Conservation (phyloP, 75 land plant genomes). For the Pinus taeda region DNA sequence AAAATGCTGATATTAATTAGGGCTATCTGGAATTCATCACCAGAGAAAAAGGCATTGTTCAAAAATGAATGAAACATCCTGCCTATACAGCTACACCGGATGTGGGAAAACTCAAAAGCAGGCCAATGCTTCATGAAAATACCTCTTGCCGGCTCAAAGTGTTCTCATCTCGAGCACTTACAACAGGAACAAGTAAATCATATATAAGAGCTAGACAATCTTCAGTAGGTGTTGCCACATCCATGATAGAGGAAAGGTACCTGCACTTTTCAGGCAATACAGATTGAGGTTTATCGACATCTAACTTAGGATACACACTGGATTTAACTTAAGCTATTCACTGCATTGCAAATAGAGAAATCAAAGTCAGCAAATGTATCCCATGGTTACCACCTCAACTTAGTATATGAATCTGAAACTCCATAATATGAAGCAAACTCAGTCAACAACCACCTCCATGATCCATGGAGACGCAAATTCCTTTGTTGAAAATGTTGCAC, state of each 20-base stretch:
- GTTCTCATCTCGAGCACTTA: conserved; percentile 47
- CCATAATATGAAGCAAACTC: conserved; percentile 93
- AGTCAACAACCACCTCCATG: conserved; percentile 88
- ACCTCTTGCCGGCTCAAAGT: conserved; percentile 94
- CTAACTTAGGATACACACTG: not conserved
- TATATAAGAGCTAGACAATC: conserved; percentile 81
- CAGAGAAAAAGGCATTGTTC: not conserved
- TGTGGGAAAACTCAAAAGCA: not conserved
- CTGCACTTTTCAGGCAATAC: conserved; percentile 29
- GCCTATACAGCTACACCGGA: not conserved
- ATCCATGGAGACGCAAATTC: conserved; percentile 68
- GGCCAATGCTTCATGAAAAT: not conserved
- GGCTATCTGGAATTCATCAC: not conserved
- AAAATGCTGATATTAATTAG: not conserved
- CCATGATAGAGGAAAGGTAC: conserved; percentile 94
- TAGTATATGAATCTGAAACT: conserved; percentile 86
- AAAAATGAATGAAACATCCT: not conserved
- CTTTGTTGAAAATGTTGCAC: conserved; percentile 78
- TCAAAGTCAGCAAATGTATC: not conserved
- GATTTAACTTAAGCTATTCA: not conserved
- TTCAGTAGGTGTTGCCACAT: conserved; percentile 96
- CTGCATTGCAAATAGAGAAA: not conserved
- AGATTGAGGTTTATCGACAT: not conserved
- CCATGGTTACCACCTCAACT: conserved; percentile 52
- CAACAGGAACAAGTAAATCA: conserved; percentile 77